Base-by-base conservation (phyloP, 345 rosid genomes). In the Murraya koenigii region DNA sequence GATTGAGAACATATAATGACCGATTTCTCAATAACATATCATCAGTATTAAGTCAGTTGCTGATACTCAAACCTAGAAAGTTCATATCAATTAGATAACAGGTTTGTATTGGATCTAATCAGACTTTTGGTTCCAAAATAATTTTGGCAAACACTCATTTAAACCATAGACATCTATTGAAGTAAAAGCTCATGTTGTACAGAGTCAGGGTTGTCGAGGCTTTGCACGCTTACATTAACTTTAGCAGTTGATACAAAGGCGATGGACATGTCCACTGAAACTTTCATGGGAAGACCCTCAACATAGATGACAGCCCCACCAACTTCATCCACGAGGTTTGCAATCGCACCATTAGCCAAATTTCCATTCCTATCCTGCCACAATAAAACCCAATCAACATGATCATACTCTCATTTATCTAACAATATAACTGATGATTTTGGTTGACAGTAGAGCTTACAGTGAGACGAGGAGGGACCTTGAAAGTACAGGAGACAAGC, bases 241-340 rank as follows among this genome's bases (percentile, higher is more conserved):
- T 86, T 92, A 35, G 97, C 94, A 69, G 80, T 66, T n/a, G 88
- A 88, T 25, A 94, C 90, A 77, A 91, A 88, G 0, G 94, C 89
- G 58, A 96, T 93, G 1, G 94, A 88, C 97, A 96, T 94, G 84
- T 92, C 95, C 33, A 94, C 99, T 0, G 99, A 94, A 49, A 96
- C 95, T 44, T 79, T 80, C 85, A 89, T 84, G 1, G 95, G 95
- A 49, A 87, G 83, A 74, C 94, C 94, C 74, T 88, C 91, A 0
- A 83, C 88, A 13, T 85, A 78, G 55, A 88, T 85, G 74, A 88
- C 90, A 20, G 95, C 85, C 36, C 88, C 90, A 49, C 98, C 99
- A 55, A 92, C 88, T 55, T 96, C 99, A 77, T 94, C 99, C 39
- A 96, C 91, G n/a, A 94, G 89, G 82, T 90, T 92, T 2, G 94